These are phyloP conservation scores for Podila epigama DNA, from an alignment of 192 early-diverging fungal species.

Conservation along the genomic window DNA sequence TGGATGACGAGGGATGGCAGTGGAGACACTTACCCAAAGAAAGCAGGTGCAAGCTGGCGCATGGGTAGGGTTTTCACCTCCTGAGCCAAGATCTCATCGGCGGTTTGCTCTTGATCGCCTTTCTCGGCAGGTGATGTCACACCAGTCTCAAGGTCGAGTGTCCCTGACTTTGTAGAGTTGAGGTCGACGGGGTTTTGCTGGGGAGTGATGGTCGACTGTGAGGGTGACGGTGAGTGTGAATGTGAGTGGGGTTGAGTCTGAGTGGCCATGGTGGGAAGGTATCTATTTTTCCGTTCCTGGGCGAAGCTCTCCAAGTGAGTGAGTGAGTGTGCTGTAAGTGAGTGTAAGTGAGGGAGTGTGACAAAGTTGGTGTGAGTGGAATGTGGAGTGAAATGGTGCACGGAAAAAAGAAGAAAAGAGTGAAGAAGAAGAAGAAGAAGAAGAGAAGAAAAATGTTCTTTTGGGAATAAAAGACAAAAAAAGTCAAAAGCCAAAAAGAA, in stretches of 20 bases:
- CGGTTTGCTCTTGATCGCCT: slow-evolving; percentile 16
- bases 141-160: slow-evolving; percentile 4
- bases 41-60: slow-evolving; percentile 34
- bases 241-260: background rate
- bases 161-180: background rate
- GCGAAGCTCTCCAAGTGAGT: too few species aligned
- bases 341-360: too few species aligned
- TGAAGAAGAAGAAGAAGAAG: background rate
- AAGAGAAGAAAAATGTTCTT: background rate
- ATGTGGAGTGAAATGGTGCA: background rate
- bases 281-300: too few species aligned
- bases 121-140: background rate
- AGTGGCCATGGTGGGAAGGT: too few species aligned
- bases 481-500: background rate
- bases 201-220: background rate
- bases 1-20: background rate
- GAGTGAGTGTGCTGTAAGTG: too few species aligned
- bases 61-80: slow-evolving; percentile 34
- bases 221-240: background rate
- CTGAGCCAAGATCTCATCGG: slow-evolving; percentile 32
- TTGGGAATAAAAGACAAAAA: background rate
- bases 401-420: background rate
- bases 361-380: background rate
- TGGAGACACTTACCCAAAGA: slow-evolving; percentile 15
- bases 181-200: background rate